Conservation (phyloP, 2,329 filamentous ascomycete species). For the Pyrenophora graminea region DNA sequence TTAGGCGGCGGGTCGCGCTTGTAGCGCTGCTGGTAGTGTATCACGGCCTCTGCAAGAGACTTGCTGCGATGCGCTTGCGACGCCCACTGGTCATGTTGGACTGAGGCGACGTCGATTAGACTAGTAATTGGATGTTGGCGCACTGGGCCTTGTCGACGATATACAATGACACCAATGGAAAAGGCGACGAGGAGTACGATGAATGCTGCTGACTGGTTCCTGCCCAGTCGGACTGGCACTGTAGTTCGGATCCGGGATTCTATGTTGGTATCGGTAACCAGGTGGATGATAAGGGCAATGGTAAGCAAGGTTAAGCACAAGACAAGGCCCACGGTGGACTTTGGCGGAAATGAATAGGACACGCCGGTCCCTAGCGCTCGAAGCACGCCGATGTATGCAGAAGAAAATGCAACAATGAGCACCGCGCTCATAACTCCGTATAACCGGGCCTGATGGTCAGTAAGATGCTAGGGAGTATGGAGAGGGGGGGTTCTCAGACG, state of each 20-base stretch:
- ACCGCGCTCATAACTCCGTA: slow-evolving; percentile 43
- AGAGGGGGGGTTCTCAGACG: slow-evolving; percentile 6
- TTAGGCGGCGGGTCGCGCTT: slow-evolving; percentile 60
- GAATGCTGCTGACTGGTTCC: slow-evolving; percentile 37
- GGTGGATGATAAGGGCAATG: slow-evolving; percentile 36
- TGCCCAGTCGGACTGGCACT: slow-evolving; percentile 38
- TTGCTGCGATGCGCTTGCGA: slow-evolving; percentile 54
- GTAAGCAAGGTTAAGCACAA: slow-evolving; percentile 38
- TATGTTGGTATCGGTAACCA: slow-evolving; percentile 37
- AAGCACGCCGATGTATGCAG: slow-evolving; percentile 41
- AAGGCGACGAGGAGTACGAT: slow-evolving; percentile 50
- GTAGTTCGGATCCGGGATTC: slow-evolving; percentile 34
- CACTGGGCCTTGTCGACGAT: slow-evolving; percentile 48
- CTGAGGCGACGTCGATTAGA: slow-evolving; percentile 56
- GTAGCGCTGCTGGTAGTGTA: slow-evolving; percentile 58
- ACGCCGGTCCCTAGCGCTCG: slow-evolving; percentile 39
- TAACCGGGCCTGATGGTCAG: slow-evolving; percentile 37
- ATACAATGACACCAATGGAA: slow-evolving; percentile 36
- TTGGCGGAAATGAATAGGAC: slow-evolving; percentile 41
- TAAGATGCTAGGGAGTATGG: neutral
- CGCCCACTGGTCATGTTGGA: slow-evolving; percentile 55
- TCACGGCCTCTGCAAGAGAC: slow-evolving; percentile 55
- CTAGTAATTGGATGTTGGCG: slow-evolving; percentile 60
- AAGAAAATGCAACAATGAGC: slow-evolving; percentile 39
- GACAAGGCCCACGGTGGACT: slow-evolving; percentile 36